Evolutionary conservation across 2,329 filamentous ascomycete genomes (phyloP).

Genomic region (Alternaria dauci): DNA sequence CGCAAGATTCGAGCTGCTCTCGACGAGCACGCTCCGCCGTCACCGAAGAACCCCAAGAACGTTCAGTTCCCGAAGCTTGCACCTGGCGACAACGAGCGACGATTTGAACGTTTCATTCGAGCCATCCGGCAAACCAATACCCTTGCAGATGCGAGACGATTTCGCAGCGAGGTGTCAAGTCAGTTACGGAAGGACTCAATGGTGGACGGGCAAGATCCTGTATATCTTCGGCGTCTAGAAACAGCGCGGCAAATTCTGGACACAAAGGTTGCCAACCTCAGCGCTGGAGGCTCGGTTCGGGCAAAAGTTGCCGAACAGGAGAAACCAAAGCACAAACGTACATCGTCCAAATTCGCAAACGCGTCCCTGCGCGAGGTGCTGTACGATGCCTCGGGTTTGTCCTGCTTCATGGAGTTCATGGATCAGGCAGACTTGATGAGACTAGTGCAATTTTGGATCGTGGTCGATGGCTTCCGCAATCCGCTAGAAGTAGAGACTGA

Average conservation of each 20-base stretch:
- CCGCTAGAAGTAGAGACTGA: conserved; percentile 87
- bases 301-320: conserved; percentile 52
- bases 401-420: conserved; percentile 99
- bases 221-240: conserved; percentile 88
- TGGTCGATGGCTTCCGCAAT: conserved; percentile 94
- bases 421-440: conserved; percentile 87
- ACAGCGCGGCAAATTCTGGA: conserved; percentile 91
- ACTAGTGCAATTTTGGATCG: conserved; percentile 96
- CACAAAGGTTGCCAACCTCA: conserved; percentile 84
- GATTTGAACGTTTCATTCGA: conserved; percentile 93
- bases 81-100: conserved; percentile 85
- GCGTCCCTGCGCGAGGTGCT: conserved; percentile 85
- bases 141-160: conserved; percentile 88
- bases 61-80: conserved; percentile 79
- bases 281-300: conserved; percentile 66
- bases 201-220: conserved; percentile 79
- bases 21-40: conserved; percentile 91
- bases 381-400: conserved; percentile 86
- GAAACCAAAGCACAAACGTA: conserved; percentile 48
- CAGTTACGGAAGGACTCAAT: conserved; percentile 87
- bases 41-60: conserved; percentile 70
- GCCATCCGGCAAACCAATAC: conserved; percentile 89
- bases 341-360: conserved; percentile 74
- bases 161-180: conserved; percentile 89
- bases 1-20: conserved; percentile 88